Evolutionary conservation across 2,329 filamentous ascomycete species (phyloP), one percentile per base, ranked within the genome.

Genomic region (Lachnellula subtilissima): DNA sequence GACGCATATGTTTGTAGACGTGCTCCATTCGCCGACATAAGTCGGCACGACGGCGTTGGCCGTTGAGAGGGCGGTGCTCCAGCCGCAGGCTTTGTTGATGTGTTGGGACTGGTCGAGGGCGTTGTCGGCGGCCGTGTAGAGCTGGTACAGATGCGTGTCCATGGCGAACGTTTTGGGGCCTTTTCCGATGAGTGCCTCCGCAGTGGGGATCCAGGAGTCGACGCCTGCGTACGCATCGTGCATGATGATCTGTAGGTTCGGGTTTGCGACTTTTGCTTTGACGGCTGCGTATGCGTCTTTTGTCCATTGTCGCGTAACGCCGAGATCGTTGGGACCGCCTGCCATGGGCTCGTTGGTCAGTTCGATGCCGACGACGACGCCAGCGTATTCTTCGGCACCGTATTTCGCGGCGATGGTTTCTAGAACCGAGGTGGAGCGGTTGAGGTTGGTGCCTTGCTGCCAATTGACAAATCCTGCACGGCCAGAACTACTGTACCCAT

Each of bases 401-500:
- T 76, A 76, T 58, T 74, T 75, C 6, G 58, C 51, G 5, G 73
- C 71, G 52, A 76, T 75, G 9, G 60, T 69, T 56, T 69, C 56
- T 42, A 76, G 69, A 11, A 74, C 69, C 8, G 59, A 58, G 45
- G 71, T 73, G 46, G 70, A 73, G 3, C 58, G 62, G 2, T 65
- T 52, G 17, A 74, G 61, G 58, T 73, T 73, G 15, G 61, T 45
- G 7, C 45, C 45, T 64, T 67, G 52, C 73, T 74, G 53, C 76
- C 77, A 81, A 55, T 73, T 72, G 23, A 58, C 73, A 50, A 57
- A 61, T 52, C 71, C 74, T 62, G 72, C 71, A 55, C 78, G 75
- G 1, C 83, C 83, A 17, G 77, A 81, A 67, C 85, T 84, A 67
- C 85, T 82, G 64, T 78, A 84, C 6, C 82, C 82, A 60, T 84